A percentile compares a stretch with the other conserved stretches of the same genome.
phyloP scores from a whole-genome alignment of 75 land plant genomes.

The Sequoia sempervirens region DNA sequence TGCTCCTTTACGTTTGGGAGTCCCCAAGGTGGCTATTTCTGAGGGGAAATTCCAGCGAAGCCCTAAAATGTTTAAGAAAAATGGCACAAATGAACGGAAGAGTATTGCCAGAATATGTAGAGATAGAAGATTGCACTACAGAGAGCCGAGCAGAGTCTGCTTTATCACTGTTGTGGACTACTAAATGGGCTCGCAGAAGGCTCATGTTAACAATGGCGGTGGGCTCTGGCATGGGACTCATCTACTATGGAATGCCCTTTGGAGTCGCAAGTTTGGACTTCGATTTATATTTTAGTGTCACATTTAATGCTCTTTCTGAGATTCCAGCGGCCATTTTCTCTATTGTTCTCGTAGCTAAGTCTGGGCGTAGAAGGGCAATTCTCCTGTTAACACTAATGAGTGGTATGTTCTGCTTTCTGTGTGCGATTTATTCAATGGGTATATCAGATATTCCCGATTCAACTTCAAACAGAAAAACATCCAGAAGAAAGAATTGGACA shows the following conservation, averaged over 20 bases:
- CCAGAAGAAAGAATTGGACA: not conserved
- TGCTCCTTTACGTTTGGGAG: constrained; percentile 12
- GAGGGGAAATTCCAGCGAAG: too few relatives aligned
- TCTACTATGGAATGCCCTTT: constrained; percentile 53
- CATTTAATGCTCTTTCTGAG: constrained; percentile 46
- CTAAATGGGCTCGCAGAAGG: too few relatives aligned
- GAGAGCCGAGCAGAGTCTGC: not conserved
- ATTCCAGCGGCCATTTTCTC: constrained; percentile 36
- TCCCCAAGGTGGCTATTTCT: too few relatives aligned
- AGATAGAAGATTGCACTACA: not conserved
- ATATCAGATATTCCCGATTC: too few relatives aligned
- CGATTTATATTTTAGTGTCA: too few relatives aligned
- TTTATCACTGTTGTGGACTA: too few relatives aligned
- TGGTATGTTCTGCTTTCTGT: too few relatives aligned
- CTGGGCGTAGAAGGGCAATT: too few relatives aligned
- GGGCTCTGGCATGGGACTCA: constrained; percentile 38
- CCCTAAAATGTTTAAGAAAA: too few relatives aligned
- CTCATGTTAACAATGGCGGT: not conserved
- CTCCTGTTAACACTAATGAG: too few relatives aligned
- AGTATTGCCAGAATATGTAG: not conserved
- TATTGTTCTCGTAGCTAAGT: constrained; percentile 20
- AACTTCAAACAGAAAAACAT: not conserved
- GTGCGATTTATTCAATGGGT: too few relatives aligned
- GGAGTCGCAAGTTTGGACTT: constrained; percentile 20
- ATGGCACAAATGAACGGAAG: constrained; percentile 8